Percentiles rank a stretch among this genome's conserved stretches.
Conservation (phyloP, 805 yeast genomes). For the Saturnispora quitensis region DNA sequence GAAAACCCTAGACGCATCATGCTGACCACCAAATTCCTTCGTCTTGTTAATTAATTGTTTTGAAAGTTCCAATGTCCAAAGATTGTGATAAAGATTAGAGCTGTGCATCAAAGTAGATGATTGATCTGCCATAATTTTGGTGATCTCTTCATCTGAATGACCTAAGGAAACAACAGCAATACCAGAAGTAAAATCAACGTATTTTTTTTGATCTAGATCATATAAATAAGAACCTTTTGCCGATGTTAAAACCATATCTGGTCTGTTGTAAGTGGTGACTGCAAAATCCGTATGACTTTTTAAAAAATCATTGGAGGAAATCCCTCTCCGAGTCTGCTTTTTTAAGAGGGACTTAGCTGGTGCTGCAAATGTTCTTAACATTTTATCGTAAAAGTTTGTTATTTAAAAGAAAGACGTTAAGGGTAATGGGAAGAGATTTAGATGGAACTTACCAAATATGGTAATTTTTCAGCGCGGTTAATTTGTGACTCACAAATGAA, state of each 20-base stretch:
- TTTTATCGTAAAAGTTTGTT: neutral
- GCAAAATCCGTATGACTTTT: slow-evolving; percentile 33
- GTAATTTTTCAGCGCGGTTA: neutral
- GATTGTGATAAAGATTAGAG: slow-evolving; percentile 78
- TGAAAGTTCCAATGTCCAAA: slow-evolving; percentile 75
- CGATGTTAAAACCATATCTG: slow-evolving; percentile 63
- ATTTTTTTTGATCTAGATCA: slow-evolving; percentile 71
- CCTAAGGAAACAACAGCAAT: slow-evolving; percentile 96
- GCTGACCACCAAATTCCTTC: slow-evolving; percentile 66
- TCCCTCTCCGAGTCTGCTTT: slow-evolving; percentile 4
- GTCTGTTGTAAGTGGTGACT: slow-evolving; percentile 76
- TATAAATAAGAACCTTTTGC: slow-evolving; percentile 77
- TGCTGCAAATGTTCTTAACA: slow-evolving; percentile 6
- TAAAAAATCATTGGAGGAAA: slow-evolving; percentile 24
- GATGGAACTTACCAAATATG: neutral
- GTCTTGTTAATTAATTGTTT: slow-evolving; percentile 65
- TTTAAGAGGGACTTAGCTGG: slow-evolving; percentile 8
- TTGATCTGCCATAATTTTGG: slow-evolving; percentile 66
- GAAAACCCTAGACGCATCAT: slow-evolving; percentile 65
- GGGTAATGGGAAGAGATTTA: neutral
- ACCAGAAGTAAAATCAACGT: slow-evolving; percentile 89
- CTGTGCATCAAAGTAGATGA: slow-evolving; percentile 66
- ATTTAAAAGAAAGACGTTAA: neutral
- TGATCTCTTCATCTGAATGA: slow-evolving; percentile 68
- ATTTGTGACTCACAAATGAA: neutral